Evolutionary conservation across 2,329 filamentous ascomycete species (phyloP).

Genomic region (Pestalotiopsis sp.): DNA sequence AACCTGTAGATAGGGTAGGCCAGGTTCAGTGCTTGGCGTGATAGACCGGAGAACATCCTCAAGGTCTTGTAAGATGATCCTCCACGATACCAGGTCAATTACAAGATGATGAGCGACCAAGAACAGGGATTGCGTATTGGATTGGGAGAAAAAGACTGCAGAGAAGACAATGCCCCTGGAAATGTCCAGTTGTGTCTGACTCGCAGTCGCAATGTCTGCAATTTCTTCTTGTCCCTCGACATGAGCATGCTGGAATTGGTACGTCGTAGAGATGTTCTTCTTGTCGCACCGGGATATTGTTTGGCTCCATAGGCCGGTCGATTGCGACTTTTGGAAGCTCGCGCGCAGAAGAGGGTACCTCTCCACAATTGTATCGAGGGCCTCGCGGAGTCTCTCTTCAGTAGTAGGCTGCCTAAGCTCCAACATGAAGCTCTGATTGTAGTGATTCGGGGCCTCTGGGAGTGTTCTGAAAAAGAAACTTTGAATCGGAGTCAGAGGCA

Average conservation of each 20-base stretch:
- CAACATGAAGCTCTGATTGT: slow-evolving; percentile 15
- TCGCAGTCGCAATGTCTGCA: neutral
- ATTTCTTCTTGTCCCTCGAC: neutral
- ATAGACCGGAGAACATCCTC: slow-evolving; percentile 29
- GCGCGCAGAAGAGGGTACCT: slow-evolving; percentile 33
- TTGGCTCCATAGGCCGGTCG: neutral
- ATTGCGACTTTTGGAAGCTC: slow-evolving; percentile 27
- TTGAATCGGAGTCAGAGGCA: slow-evolving; percentile 7
- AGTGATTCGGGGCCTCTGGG: slow-evolving; percentile 3
- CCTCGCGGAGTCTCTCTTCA: neutral
- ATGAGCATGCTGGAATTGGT: neutral
- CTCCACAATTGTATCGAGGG: slow-evolving; percentile 4
- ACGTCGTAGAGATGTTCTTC: neutral
- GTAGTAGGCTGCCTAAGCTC: neutral
- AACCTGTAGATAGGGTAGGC: slow-evolving; percentile 26
- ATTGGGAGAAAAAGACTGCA: slow-evolving; percentile 23
- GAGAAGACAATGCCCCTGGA: slow-evolving; percentile 27
- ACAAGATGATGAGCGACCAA: slow-evolving; percentile 40
- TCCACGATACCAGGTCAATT: slow-evolving; percentile 50
- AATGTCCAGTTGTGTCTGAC: slow-evolving; percentile 21
- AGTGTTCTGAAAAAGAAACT: slow-evolving; percentile 11
- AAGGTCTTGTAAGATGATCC: slow-evolving; percentile 45
- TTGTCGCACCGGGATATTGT: neutral
- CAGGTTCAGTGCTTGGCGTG: neutral
- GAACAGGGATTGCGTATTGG: slow-evolving; percentile 28